These are phyloP conservation scores for Leptographium radiaticola DNA, from an alignment of 2,329 filamentous ascomycete species.

Conservation along the genomic window DNA sequence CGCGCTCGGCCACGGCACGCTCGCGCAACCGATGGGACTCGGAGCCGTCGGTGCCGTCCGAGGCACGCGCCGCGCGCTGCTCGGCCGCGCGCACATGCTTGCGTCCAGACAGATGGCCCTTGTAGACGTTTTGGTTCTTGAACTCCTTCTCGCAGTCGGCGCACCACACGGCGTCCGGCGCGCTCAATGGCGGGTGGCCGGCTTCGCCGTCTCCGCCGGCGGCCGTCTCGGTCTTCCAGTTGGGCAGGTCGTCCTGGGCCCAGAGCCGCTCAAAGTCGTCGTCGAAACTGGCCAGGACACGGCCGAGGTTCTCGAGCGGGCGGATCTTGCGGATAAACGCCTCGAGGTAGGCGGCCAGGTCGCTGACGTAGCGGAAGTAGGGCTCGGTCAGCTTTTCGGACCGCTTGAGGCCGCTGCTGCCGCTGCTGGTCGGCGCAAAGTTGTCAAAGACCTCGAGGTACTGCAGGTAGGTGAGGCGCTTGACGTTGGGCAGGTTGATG, in stretches of 20 bases:
- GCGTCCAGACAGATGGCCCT: constrained; percentile 74
- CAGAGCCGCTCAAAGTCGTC: constrained; percentile 74
- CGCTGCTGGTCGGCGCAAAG: constrained; percentile 55
- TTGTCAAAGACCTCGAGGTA: constrained; percentile 86
- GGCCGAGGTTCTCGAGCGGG: constrained; percentile 76
- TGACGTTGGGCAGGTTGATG: constrained; percentile 76
- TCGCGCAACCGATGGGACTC: constrained; percentile 58
- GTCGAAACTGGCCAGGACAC: constrained; percentile 63
- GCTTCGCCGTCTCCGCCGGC: constrained; percentile 15
- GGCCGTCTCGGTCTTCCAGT: constrained; percentile 54
- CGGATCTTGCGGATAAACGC: constrained; percentile 73
- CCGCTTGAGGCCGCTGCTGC: constrained; percentile 56
- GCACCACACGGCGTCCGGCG: constrained; percentile 67
- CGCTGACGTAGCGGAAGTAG: constrained; percentile 81
- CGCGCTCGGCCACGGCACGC: constrained; percentile 76
- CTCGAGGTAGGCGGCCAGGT: constrained; percentile 73
- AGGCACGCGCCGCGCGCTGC: constrained; percentile 35
- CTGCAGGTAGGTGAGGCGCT: constrained; percentile 78
- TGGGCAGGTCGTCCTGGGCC: constrained; percentile 65
- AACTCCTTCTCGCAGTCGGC: constrained; percentile 89
- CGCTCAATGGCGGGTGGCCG: constrained; percentile 14
- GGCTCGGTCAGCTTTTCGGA: constrained; percentile 80
- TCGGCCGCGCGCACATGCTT: constrained; percentile 84
- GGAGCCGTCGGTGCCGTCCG: constrained; percentile 13
- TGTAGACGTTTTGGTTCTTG: constrained; percentile 90